Percentiles rank a stretch among this genome's conserved stretches.
phyloP scores from a whole-genome alignment of 1,284 basidiomycete genomes.

The Cryptococcus sp. region DNA sequence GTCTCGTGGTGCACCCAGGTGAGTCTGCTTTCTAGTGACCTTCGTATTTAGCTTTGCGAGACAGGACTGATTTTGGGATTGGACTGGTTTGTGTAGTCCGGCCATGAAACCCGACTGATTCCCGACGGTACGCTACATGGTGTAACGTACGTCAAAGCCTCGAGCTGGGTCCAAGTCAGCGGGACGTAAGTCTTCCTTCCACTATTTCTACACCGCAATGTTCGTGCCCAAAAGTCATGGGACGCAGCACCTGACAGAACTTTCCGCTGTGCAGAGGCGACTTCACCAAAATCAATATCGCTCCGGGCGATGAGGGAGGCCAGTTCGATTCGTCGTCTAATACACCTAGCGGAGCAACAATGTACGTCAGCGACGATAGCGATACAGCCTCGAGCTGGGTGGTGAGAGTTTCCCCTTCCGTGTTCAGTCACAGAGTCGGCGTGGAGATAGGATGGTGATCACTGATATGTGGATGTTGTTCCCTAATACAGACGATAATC shows the following conservation, averaged over 20 bases:
- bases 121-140: constrained; percentile 41
- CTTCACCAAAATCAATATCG: constrained; percentile 42
- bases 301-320: constrained; percentile 35
- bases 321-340: constrained; percentile 35
- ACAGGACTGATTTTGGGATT: neutral
- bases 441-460: neutral
- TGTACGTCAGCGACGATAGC: constrained; percentile 20
- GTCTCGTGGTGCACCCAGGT: constrained; percentile 41
- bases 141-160: constrained; percentile 40
- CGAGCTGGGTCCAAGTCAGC: constrained; percentile 40
- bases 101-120: constrained; percentile 31
- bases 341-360: constrained; percentile 27
- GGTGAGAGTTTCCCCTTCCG: constrained; percentile 22
- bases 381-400: constrained; percentile 32
- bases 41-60: neutral
- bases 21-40: neutral
- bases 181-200: constrained; percentile 25
- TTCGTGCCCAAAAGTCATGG: no score
- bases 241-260: no score
- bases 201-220: no score
- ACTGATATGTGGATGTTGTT: neutral
- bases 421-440: neutral
- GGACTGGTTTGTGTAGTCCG: constrained; percentile 8
- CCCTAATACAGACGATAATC: constrained; percentile 31
- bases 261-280: constrained; percentile 27